A percentile compares a stretch with the other conserved stretches of the same genome.
phyloP scores from a whole-genome alignment of 2,329 filamentous ascomycete species.

The Myriangium duriaei region DNA sequence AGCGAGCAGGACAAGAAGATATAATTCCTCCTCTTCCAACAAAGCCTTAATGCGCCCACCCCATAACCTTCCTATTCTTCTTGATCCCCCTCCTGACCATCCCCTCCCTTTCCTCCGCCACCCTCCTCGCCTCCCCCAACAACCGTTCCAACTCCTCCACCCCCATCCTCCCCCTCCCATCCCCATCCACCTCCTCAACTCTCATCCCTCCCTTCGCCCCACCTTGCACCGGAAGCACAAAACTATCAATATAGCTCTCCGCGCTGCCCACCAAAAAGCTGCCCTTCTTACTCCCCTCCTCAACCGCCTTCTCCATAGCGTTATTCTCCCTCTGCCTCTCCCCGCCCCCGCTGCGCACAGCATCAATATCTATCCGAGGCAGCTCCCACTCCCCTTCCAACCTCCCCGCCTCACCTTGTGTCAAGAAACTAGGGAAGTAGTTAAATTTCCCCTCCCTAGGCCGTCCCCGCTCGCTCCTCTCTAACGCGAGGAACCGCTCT shows the following conservation, averaged over 20 bases:
- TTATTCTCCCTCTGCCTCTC: slow-evolving; percentile 17
- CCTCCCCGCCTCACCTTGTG: background rate
- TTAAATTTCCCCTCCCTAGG: slow-evolving; percentile 19
- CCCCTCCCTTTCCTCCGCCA: slow-evolving; percentile 24
- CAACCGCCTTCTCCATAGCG: slow-evolving; percentile 28
- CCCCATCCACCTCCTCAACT: slow-evolving; percentile 9
- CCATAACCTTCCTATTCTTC: slow-evolving; percentile 23
- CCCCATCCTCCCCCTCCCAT: slow-evolving; percentile 5
- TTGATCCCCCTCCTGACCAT: slow-evolving; percentile 22
- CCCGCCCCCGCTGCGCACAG: slow-evolving; percentile 17
- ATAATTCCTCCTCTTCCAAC: too few species aligned
- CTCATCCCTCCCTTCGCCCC: slow-evolving; percentile 7
- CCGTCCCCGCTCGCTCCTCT: slow-evolving; percentile 40
- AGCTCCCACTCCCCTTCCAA: slow-evolving; percentile 16
- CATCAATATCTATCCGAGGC: slow-evolving; percentile 21
- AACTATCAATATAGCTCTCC: slow-evolving; percentile 26
- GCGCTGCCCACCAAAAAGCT: slow-evolving; percentile 26
- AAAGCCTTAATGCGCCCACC: slow-evolving; percentile 9
- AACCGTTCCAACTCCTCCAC: slow-evolving; percentile 21
- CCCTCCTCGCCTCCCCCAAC: slow-evolving; percentile 19
- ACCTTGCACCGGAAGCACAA: slow-evolving; percentile 21
- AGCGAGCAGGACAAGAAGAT: too few species aligned
- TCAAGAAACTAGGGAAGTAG: background rate
- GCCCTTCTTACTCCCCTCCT: slow-evolving; percentile 25
- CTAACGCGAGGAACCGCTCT: slow-evolving; percentile 55